These are phyloP conservation scores for Hyparrhenia diplandra DNA, from an alignment of 176 grass and related monocot species.

Conservation along the genomic window DNA sequence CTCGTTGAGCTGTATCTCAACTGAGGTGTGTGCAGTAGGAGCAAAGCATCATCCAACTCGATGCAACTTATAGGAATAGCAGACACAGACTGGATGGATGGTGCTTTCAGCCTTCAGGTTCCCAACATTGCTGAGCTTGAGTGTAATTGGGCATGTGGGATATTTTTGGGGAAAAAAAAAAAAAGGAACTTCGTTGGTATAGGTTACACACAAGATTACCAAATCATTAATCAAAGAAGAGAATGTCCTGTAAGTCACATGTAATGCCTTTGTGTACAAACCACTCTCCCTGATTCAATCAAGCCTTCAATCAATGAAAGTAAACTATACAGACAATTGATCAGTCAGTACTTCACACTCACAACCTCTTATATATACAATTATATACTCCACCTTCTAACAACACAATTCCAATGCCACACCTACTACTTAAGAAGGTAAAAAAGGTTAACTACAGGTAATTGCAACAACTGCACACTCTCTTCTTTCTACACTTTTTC, in stretches of 20 bases:
- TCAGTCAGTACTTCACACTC: not conserved
- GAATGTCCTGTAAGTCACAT: not conserved
- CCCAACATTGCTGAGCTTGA: not conserved
- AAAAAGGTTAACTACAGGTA: not conserved
- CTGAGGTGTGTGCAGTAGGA: slow-evolving; percentile 26
- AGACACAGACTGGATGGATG: not conserved
- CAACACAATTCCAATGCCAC: not conserved
- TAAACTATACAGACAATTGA: slow-evolving; percentile 8
- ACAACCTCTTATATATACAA: not conserved
- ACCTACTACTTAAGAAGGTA: not conserved
- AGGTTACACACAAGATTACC: not conserved
- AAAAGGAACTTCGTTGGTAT: too few relatives aligned
- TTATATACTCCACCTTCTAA: slow-evolving; percentile 11
- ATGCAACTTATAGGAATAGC: not conserved
- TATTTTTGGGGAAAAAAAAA: too few relatives aligned
- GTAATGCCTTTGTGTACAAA: not conserved
- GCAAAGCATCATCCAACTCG: slow-evolving; percentile 24
- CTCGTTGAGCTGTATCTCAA: slow-evolving; percentile 16
- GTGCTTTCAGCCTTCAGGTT: slow-evolving; percentile 20
- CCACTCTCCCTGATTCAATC: too few relatives aligned
- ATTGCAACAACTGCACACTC: slow-evolving; percentile 3
- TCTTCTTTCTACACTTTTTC: not conserved
- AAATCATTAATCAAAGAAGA: not conserved
- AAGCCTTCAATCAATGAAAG: not conserved
- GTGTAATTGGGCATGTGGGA: too few relatives aligned